These are phyloP conservation scores for Colletotrichum sp. DNA, from an alignment of 2,329 filamentous ascomycete species.

Conservation along the genomic window DNA sequence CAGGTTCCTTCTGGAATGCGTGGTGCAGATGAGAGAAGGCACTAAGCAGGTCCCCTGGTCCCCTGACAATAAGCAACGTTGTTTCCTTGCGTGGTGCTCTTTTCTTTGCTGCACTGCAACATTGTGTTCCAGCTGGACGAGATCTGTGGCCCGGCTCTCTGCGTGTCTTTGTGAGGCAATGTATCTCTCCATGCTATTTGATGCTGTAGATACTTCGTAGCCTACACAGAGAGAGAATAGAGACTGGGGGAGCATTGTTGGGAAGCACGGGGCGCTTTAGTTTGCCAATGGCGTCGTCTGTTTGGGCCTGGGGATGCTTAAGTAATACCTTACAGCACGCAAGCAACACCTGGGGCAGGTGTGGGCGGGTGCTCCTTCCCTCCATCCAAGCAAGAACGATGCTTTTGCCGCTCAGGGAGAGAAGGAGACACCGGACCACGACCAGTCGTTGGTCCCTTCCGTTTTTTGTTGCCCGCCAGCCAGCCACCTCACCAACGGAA, in stretches of 20 bases:
- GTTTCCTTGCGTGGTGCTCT: background rate
- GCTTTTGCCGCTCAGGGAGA: background rate
- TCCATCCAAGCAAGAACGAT: background rate
- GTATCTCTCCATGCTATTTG: background rate
- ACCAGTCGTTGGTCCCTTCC: background rate
- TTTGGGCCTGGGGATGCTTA: background rate
- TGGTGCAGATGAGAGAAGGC: background rate
- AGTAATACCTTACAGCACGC: background rate
- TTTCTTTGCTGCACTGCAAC: background rate
- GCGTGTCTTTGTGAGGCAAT: background rate
- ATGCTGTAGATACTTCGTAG: background rate
- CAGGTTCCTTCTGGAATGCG: conserved; percentile 7
- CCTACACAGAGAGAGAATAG: background rate
- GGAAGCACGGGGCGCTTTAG: background rate
- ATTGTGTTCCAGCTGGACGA: background rate
- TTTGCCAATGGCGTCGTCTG: background rate
- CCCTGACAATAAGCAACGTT: background rate
- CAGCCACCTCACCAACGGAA: background rate
- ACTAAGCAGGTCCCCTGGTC: background rate
- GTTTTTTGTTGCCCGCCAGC: background rate
- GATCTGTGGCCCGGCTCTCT: background rate
- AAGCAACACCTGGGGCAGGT: background rate
- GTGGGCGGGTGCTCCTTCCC: background rate
- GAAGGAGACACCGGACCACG: background rate
- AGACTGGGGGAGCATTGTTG: background rate